Base-by-base conservation (phyloP, 23 red algal species). In the Gracilaria vermiculophylla region DNA sequence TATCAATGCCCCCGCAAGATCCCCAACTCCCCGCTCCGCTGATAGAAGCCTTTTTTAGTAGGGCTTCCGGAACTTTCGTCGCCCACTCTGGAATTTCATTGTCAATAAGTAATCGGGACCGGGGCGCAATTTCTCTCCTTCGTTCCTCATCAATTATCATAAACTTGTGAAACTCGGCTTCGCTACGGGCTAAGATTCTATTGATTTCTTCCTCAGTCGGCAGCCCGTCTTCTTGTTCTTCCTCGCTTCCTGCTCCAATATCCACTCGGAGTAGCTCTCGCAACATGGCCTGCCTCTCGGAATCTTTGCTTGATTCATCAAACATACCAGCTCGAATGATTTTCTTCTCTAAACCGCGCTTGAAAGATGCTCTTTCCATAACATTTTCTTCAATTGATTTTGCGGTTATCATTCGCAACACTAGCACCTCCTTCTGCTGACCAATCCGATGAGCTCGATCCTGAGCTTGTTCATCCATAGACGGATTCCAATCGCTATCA, bases 291-390 rank as follows among this genome's bases (percentile, higher is more conserved):
- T 96, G 77, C 50, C 97, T 87, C 53, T 99, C 97, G 0, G 80
- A 86, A 53, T 99, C 93, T 50, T 93, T 97, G 83, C 83, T 84
- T 67, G 77, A 78, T 37, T 93, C 95, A 58, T 97, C 95, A 88
- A 99, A 99, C 97, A 99, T 99, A 40, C 97, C 97, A 57, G 97
- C 97, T n/a, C 91, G 90, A 83, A 99, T 96, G 55, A 99, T 96
- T 81, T 99, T 99, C 84, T 95, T 91, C 76, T 99, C 97, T 51
- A 99, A 77, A 37, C 92, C 97, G 15, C 88, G 88, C 31, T 99
- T 99, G 77, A 93, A 95, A 36, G 82, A 90, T 9, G 97, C 97
- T 45, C 83, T 83, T 49, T 95, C 97, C 32, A 99, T 79, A 0
- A 99, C 94, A 35, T 87, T 79, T 76, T 99, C 88, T 82, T 99